A percentile compares a stretch with the other conserved stretches of the same genome.
Conservation (phyloP, 78 protist species). For the Dictyostelium firmibasis region DNA sequence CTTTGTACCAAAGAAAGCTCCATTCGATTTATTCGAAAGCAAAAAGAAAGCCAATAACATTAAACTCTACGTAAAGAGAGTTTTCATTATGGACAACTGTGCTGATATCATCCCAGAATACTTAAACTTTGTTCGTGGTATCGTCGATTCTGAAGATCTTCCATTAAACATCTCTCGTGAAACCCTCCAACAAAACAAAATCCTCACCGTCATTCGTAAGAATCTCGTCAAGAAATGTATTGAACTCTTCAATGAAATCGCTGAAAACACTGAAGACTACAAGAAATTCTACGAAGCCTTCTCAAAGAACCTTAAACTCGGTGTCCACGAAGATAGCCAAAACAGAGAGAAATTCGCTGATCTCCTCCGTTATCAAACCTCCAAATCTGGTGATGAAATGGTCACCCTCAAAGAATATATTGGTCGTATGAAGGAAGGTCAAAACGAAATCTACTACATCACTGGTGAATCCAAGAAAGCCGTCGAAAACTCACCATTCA, state of each 20-base stretch:
- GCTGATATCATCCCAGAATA: constrained; percentile 99
- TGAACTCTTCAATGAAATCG: constrained; percentile 97
- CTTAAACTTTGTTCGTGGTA: constrained; percentile 98
- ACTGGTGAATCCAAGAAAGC: constrained; percentile 96
- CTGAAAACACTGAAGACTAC: constrained; percentile 98
- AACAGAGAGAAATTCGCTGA: constrained; percentile 98
- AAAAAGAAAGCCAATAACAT: constrained; percentile 99
- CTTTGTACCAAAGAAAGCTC: constrained; percentile 99
- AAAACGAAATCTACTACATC: constrained; percentile 99
- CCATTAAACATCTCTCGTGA: constrained; percentile 99
- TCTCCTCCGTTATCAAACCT: constrained; percentile 97
- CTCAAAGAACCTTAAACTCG: constrained; percentile 99
- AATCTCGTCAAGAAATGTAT: constrained; percentile 99
- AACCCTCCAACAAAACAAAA: constrained; percentile 99
- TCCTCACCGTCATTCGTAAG: constrained; percentile 99
- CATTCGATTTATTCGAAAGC: constrained; percentile 98
- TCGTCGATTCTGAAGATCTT: constrained; percentile 99
- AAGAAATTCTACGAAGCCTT: constrained; percentile 99
- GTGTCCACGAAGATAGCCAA: constrained; percentile 99
- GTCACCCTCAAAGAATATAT: constrained; percentile 99
- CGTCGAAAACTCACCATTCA: constrained; percentile 96
- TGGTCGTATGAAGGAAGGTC: constrained; percentile 98
- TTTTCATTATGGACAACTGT: constrained; percentile 99
- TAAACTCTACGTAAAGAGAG: constrained; percentile 99
- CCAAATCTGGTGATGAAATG: constrained; percentile 96